phyloP scores from a whole-genome alignment of 1,284 basidiomycete genomes.

The Naganishia liquefaciens region DNA sequence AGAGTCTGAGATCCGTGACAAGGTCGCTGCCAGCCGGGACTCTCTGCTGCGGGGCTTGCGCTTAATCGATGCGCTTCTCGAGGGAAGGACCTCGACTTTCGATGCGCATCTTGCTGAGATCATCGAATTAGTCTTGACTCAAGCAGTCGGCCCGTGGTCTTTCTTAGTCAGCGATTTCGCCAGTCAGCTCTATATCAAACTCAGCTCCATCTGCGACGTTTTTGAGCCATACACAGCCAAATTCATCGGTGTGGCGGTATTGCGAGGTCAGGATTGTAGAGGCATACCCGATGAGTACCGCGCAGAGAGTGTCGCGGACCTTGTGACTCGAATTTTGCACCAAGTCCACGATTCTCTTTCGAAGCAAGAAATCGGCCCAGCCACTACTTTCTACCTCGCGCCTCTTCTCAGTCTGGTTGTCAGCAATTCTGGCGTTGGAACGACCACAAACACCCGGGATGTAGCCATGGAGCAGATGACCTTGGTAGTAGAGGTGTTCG shows the following conservation, averaged over 20 bases:
- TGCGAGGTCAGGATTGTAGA: constrained; percentile 68
- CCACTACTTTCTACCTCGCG: constrained; percentile 78
- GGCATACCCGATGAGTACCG: constrained; percentile 69
- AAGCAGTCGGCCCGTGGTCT: constrained; percentile 63
- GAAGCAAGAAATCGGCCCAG: constrained; percentile 76
- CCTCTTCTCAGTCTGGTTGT: constrained; percentile 77
- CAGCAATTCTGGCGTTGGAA: constrained; percentile 66
- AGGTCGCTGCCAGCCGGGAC: constrained; percentile 61
- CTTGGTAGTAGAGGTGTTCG: constrained; percentile 79
- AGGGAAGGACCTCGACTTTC: constrained; percentile 64
- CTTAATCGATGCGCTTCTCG: constrained; percentile 66
- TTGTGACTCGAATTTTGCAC: constrained; percentile 84
- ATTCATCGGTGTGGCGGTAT: constrained; percentile 76
- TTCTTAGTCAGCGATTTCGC: constrained; percentile 64
- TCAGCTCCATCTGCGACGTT: constrained; percentile 39
- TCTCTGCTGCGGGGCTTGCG: constrained; percentile 67
- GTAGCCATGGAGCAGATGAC: constrained; percentile 84
- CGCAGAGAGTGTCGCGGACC: constrained; percentile 63
- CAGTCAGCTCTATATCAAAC: constrained; percentile 70
- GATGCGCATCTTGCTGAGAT: constrained; percentile 62
- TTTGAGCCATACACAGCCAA: constrained; percentile 66
- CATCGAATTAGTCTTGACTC: constrained; percentile 65
- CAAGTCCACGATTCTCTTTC: constrained; percentile 80
- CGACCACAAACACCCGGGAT: constrained; percentile 63
- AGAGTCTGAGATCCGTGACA: constrained; percentile 67